Base-by-base conservation (phyloP, 75 land plant genomes). In the Isoetes taiwanensis region DNA sequence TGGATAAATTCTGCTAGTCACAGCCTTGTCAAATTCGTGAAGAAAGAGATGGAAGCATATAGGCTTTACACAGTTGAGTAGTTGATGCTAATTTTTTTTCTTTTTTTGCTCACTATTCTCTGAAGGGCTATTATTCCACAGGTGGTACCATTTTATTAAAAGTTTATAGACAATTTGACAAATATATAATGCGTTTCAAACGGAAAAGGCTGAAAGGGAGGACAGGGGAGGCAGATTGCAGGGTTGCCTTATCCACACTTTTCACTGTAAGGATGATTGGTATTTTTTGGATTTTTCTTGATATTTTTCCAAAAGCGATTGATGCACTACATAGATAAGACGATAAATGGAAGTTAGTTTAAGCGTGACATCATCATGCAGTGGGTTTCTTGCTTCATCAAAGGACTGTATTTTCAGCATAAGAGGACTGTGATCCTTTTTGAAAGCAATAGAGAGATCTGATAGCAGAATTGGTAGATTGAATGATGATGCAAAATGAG, bases 1-100 rank as follows among this genome's bases (percentile, higher is more conserved):
- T 94, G 99, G 99, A 94, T 94, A 41, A 82, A 85, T 54, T 94
- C 99, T 61, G 85, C 99, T 2, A 81, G 84, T 34, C 77, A 85
- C 63, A 94, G 99, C 66, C 78, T 94, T 50, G 99, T 94, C 34
- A 60, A 64, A 30, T 90, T 94, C 82, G 99, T 94, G 27, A 79
- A 78, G 29, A 76, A 89, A 61, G 99, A 94, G 59, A 94, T 94
- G 99, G 91, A 88, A 71, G 86, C 72, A 28, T 94, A 94, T 70
- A 71, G 86, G 19, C 75, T 94, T 4, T 89, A 90, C 62, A 94
- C 99, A 43, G 99, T 91, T n/a, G 27, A 50, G 77, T 35, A 8
- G 4, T 37, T 17, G 9, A 21, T 68, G 32, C 55, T n/a, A n/a
- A n/a, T n/a, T n/a, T n/a, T n/a, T n/a, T n/a, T n/a, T n/a, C n/a